phyloP scores from a whole-genome alignment of 371 early-diverging fungal genomes.

The Zopfochytrium polystomum region DNA sequence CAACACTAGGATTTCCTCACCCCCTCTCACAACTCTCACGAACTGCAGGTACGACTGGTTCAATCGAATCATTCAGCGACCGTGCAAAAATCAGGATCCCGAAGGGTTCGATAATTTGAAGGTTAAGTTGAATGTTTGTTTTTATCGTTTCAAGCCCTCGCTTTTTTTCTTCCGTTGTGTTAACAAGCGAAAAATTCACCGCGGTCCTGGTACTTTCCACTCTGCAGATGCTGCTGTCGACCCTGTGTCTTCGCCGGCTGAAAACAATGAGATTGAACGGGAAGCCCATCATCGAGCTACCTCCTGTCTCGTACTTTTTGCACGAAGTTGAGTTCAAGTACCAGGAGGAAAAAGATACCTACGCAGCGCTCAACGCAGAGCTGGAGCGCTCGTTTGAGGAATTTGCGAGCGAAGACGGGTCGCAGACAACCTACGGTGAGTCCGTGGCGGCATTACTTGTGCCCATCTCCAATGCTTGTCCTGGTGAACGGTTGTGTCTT shows the following conservation, averaged over 20 bases:
- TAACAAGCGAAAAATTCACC: too few relatives aligned
- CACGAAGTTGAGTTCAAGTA: slow-evolving; percentile 14
- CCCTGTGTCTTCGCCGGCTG: slow-evolving; percentile 9
- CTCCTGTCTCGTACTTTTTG: slow-evolving; percentile 2
- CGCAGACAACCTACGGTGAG: neutral
- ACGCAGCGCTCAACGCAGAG: slow-evolving; percentile 8
- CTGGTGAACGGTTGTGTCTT: neutral
- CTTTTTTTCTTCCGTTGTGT: too few relatives aligned
- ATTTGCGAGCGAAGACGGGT: neutral
- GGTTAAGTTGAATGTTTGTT: too few relatives aligned
- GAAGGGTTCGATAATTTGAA: neutral
- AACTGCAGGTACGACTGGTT: slow-evolving; percentile 14
- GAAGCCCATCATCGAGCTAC: slow-evolving; percentile 4
- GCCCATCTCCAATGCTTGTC: neutral
- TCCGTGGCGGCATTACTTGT: neutral
- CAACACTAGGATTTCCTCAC: too few relatives aligned
- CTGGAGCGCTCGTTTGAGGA: slow-evolving; percentile 10
- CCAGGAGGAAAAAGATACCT: slow-evolving; percentile 8
- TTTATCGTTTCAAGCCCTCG: too few relatives aligned
- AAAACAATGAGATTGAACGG: slow-evolving; percentile 16
- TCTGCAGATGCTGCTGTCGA: slow-evolving; percentile 4
- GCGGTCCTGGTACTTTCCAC: neutral
- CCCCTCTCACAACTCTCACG: too few relatives aligned
- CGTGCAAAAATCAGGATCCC: neutral
- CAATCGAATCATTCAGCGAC: slow-evolving; percentile 4